Evolutionary conservation across 768 basidiomycete species (phyloP), one percentile per base, ranked within the genome.

Genomic region (Pisolithus tinctorius): DNA sequence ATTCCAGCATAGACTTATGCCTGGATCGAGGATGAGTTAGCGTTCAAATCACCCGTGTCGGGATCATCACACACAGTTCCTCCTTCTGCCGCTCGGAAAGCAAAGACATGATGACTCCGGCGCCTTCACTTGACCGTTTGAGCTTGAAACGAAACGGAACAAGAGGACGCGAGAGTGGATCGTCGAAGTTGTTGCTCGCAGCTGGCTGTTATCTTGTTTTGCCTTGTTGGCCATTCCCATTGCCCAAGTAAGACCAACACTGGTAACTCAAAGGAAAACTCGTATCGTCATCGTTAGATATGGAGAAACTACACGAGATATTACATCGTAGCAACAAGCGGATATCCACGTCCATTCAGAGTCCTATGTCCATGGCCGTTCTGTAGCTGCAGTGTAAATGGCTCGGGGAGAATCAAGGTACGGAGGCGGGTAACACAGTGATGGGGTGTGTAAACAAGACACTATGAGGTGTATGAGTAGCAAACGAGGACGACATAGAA

Each of bases 1-100:
- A 88, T 69, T 88, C 84, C 55, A 88, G 79, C 75, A 88, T 87
- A 58, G 86, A 82, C 71, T 84, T 86, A 72, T 88, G 83, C 62
- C 86, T 88, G 61, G 20, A 64, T 54, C 46, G 56, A 60, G 59
- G 26, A n/a, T 45, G 20, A 26, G 50, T 53, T 38, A 53, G 52
- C 41, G 37, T 40, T 55, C 45, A 52, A 55, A 45, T 45, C 39
- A 26, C 37, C 29, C 45, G 36, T 8, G 50, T 50, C 39, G 42
- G 43, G 44, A 36, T 48, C 47, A 45, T 46, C 46, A 72, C 74
- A 62, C 66, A 75, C 74, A 75, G 63, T 65, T 75, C 74, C 58
- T 75, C 74, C 66, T 64, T 70, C 63, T 75, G 74, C 52, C 74
- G 65, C 58, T 74, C 74, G 41, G 74, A 74, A 51, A 75, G 71